Conservation (phyloP, 352 stramenopile species). For the Phytophthora sp. region DNA sequence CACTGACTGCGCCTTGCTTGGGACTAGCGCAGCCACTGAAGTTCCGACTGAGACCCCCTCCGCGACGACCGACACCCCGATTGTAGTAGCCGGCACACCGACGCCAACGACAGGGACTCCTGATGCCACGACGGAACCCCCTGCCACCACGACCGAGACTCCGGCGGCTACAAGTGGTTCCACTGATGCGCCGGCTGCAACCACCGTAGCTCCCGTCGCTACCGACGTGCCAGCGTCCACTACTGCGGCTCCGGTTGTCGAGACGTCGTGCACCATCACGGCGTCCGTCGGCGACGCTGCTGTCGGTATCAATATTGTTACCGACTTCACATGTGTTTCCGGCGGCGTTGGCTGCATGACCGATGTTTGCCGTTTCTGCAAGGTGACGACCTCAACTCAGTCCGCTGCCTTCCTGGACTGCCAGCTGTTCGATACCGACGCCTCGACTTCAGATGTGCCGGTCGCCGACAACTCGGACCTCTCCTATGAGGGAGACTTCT, state of each 20-base stretch:
- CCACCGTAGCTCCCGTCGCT: constrained; percentile 5
- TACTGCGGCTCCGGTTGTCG: neutral
- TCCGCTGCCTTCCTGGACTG: constrained; percentile 35
- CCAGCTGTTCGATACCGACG: constrained; percentile 3
- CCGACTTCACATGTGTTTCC: constrained; percentile 32
- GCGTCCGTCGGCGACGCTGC: constrained; percentile 35
- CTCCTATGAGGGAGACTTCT: constrained; percentile 7
- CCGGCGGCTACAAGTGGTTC: neutral
- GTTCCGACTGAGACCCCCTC: constrained; percentile 7
- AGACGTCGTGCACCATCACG: constrained; percentile 23
- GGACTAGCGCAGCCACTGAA: constrained; percentile 1
- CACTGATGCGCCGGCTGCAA: constrained; percentile 2
- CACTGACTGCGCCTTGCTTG: constrained; percentile 23
- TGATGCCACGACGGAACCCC: constrained; percentile 7
- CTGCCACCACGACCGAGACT: neutral
- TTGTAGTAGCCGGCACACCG: neutral
- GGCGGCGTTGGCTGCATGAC: constrained; percentile 48
- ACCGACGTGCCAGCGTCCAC: constrained; percentile 9
- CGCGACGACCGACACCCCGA: neutral
- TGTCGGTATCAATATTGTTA: constrained; percentile 40
- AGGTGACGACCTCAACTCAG: constrained; percentile 33
- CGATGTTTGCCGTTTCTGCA: constrained; percentile 51
- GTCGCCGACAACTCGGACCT: constrained; percentile 10
- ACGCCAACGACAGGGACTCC: constrained; percentile 13
- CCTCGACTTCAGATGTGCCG: constrained; percentile 5